A percentile compares a stretch with the other conserved stretches of the same genome.
Conservation (phyloP, 495 filamentous ascomycete genomes). For the Aspergillus avenaceus region DNA sequence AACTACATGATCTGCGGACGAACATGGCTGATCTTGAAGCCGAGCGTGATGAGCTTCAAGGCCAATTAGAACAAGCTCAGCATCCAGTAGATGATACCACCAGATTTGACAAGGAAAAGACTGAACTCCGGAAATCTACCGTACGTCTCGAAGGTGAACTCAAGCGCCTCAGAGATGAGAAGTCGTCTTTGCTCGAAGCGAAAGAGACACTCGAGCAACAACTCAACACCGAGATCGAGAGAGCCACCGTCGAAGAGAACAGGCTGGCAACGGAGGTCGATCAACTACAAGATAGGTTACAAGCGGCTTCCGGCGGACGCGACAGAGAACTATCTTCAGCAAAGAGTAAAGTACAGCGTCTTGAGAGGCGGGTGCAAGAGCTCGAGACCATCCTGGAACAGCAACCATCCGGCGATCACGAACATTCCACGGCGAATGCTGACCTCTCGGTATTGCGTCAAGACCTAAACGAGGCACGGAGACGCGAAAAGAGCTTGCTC, state of each 20-base stretch:
- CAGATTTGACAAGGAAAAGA: conserved; percentile 57
- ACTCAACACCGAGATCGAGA: conserved; percentile 50
- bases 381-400: conserved; percentile 53
- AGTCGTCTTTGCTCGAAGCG: conserved; percentile 43
- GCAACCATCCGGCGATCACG: conserved; percentile 27
- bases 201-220: conserved; percentile 52
- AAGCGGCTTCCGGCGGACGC: conserved; percentile 36
- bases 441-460: conserved; percentile 57
- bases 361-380: conserved; percentile 55
- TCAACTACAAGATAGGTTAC: conserved; percentile 47
- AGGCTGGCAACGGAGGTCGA: conserved; percentile 55
- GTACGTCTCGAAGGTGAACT: conserved; percentile 57
- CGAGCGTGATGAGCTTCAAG: conserved; percentile 62
- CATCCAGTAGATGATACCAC: conserved; percentile 50
- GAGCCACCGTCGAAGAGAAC: conserved; percentile 52
- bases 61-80: conserved; percentile 47
- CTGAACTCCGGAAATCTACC: conserved; percentile 57
- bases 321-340: conserved; percentile 47
- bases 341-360: conserved; percentile 53
- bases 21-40: conserved; percentile 51
- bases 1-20: conserved; percentile 53
- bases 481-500: conserved; percentile 57
- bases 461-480: conserved; percentile 57
- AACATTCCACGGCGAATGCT: conserved; percentile 41
- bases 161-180: conserved; percentile 55